These are phyloP conservation scores for Antitrichia curtipendula DNA, from an alignment of 225 moss, liverwort and hornwort species.

Conservation along the genomic window DNA sequence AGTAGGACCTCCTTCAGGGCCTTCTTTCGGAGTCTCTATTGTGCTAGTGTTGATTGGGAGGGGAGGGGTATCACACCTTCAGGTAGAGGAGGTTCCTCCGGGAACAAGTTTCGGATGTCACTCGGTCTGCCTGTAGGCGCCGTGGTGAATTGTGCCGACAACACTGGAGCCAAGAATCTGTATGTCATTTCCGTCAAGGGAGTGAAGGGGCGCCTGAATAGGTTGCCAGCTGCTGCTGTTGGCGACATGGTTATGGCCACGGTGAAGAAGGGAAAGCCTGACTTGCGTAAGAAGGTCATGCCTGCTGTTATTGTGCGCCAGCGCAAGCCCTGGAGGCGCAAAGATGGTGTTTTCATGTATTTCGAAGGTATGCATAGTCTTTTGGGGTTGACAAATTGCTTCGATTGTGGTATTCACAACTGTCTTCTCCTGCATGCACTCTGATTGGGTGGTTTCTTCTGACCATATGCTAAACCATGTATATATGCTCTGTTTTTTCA, in stretches of 20 bases:
- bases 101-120: conserved; percentile 81
- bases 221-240: conserved; percentile 74
- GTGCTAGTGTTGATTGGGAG: neutral
- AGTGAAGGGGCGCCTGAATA: conserved; percentile 76
- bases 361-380: conserved; percentile 48
- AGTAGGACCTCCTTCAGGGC: neutral
- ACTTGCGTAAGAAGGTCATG: conserved; percentile 82
- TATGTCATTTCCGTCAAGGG: conserved; percentile 84
- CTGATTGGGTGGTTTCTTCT: neutral
- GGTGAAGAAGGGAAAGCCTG: conserved; percentile 82
- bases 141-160: conserved; percentile 73
- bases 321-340: conserved; percentile 80
- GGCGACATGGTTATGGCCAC: conserved; percentile 96
- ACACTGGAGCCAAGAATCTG: conserved; percentile 74
- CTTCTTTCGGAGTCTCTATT: too few relatives aligned
- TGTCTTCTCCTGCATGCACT: neutral
- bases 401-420: neutral
- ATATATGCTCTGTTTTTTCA: neutral
- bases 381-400: neutral
- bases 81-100: conserved; percentile 73
- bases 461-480: neutral
- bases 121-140: conserved; percentile 67
- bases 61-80: neutral
- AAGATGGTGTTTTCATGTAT: conserved; percentile 93
- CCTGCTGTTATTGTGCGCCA: conserved; percentile 86